Evolutionary conservation across 768 basidiomycete genomes (phyloP), one percentile per base, ranked within the genome.

Genomic region (Lactarius pseudohatsudake): DNA sequence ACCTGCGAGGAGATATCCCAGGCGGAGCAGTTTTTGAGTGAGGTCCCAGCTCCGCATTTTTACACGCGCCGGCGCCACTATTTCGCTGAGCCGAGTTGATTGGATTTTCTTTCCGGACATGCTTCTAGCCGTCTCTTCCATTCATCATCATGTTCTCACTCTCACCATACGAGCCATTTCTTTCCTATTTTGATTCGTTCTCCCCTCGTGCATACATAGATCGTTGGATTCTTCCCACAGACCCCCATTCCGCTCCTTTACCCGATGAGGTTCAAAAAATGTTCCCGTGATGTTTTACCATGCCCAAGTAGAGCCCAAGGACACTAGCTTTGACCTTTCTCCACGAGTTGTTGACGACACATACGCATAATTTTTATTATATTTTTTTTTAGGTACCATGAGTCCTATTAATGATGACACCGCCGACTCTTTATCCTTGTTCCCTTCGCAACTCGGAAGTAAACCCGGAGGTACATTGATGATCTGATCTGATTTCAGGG

Each of bases 1-100:
- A 10, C 66, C 58, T 1, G 4, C 40, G 26, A 64, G 66, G 53
- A 59, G 66, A 32, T 54, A 67, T 43, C 62, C 61, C 22, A 43
- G 66, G n/a, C 63, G 53, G 26, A 64, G 62, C 20, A 67, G 66
- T 53, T 26, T 56, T 50, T 67, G 45, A 67, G 26, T 4, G 28
- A 18, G 18, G 15, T 34, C 9, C 30, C 2, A 56, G 18, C 15
- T 58, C 22, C 32, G 16, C 38, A 6, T 20, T 57, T 61, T 53
- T 18, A 30, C 32, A 22, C 50, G 62, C 41, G 8, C 9, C 32
- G 26, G 53, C 53, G 57, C 58, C 36, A 41, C 61, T 11, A 28
- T 30, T 32, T 16, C 15, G 15, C 13, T 28, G 54, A 55, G 8
- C 11, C 15, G 59, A 61, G 40, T 45, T 61, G 55, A 40, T 57